Evolutionary conservation across 441 rosid species (phyloP).

Genomic region (Macaranga tanarius): DNA sequence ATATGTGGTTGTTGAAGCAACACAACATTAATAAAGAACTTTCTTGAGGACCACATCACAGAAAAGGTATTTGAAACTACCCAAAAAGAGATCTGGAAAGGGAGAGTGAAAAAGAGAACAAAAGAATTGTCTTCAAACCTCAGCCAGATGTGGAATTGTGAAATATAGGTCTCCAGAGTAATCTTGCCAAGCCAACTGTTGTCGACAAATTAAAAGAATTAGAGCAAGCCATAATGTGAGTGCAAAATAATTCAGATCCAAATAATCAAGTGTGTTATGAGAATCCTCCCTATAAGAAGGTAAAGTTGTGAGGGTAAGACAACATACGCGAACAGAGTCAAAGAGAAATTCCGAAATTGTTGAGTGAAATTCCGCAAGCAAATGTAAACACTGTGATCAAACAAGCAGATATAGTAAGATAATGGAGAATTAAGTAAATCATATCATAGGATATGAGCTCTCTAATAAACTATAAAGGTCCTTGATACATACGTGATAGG

Average conservation of each 20-base stretch:
- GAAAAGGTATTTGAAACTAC: too few species aligned
- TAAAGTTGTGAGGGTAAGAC: conserved; percentile 30
- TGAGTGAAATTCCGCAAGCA: conserved; percentile 90
- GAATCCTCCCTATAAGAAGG: background rate
- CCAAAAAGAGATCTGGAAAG: background rate
- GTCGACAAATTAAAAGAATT: conserved; percentile 14
- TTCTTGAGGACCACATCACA: too few species aligned
- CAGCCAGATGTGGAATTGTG: conserved; percentile 98
- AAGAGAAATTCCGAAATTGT: conserved; percentile 66
- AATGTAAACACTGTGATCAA: conserved; percentile 76
- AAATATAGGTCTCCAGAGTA: conserved; percentile 94
- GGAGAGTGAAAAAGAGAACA: conserved; percentile 2
- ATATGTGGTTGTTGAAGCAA: background rate
- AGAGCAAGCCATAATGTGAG: conserved; percentile 15
- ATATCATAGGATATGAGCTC: conserved; percentile 5
- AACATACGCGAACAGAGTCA: conserved; percentile 87
- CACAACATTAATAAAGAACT: background rate
- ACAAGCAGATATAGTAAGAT: conserved; percentile 31
- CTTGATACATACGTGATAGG: conserved; percentile 80
- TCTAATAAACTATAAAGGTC: background rate
- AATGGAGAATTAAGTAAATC: conserved; percentile 10
- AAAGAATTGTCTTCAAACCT: conserved; percentile 55
- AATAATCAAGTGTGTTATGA: background rate
- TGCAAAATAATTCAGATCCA: background rate
- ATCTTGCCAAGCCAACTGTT: conserved; percentile 99